phyloP scores from a whole-genome alignment of 441 rosid genomes.

The Lepidium campestre region DNA sequence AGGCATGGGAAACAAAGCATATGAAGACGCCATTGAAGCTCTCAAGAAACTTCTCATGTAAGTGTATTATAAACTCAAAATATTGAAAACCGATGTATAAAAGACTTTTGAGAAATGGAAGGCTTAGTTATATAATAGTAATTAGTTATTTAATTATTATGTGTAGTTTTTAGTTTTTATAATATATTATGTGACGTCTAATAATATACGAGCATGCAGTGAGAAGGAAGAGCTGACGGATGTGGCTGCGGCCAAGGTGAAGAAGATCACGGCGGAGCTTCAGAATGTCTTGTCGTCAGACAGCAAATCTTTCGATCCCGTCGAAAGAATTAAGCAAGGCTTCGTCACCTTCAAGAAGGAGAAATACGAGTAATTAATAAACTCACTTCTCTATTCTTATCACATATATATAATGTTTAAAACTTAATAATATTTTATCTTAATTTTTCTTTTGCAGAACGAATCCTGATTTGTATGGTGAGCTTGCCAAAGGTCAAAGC shows the following conservation, averaged over 20 bases:
- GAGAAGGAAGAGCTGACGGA: slow-evolving; percentile 79
- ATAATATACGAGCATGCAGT: no score
- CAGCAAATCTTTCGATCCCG: slow-evolving; percentile 32
- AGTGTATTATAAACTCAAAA: neutral
- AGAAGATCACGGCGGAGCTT: slow-evolving; percentile 64
- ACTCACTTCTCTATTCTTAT: neutral
- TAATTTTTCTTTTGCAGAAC: slow-evolving; percentile 38
- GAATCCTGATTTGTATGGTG: slow-evolving; percentile 57
- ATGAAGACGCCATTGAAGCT: slow-evolving; percentile 69
- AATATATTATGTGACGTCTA: no score
- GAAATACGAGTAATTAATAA: slow-evolving; percentile 60
- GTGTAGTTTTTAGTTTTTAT: no score
- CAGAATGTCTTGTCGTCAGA: slow-evolving; percentile 22
- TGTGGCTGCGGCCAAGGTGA: slow-evolving; percentile 68
- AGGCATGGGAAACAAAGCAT: slow-evolving; percentile 62
- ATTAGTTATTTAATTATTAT: no score
- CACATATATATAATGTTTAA: neutral
- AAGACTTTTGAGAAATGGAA: neutral
- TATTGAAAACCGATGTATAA: neutral
- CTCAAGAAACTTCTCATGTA: slow-evolving; percentile 80
- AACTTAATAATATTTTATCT: neutral
- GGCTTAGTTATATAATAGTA: neutral
- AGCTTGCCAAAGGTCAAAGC: slow-evolving; percentile 85
- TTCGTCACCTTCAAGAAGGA: slow-evolving; percentile 71
- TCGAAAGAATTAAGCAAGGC: slow-evolving; percentile 62